Base-by-base conservation (phyloP, 2,329 filamentous ascomycete species). In the Davidsoniella virescens region DNA sequence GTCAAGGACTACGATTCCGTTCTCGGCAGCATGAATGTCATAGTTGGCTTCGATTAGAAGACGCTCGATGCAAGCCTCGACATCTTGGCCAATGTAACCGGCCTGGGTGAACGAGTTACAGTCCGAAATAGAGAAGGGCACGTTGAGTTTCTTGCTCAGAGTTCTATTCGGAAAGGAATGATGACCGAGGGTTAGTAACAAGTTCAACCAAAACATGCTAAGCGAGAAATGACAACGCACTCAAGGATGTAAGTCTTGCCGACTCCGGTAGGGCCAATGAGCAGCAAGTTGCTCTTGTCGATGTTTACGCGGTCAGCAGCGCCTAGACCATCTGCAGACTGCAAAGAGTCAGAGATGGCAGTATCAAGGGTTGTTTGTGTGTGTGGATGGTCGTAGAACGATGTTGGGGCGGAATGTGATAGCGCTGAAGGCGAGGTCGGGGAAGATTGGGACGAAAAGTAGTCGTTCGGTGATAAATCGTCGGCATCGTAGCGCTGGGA, bases 31-130 rank as follows among this genome's bases (percentile, higher is more conserved):
- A 52, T 80, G 78, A 25, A 92, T 77, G 57, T 94, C 84, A 63
- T 94, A 94, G 62, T 93, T 90, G 7, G 90, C 80, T 53, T 93
- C 87, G 50, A 93, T 84, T 8, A 98, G 71, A 23, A 98, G 72
- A 42, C 92, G 76, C 60, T 95, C 87, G 39, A 98, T 87, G 58
- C 90, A 95, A 0, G 86, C 82, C 62, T 98, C 92, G n/a, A 90
- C 90, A 61, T 98, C 92, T 61, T 96, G 90, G 26, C 92, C 92
- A 57, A 98, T 95, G 59, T 98, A 98, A 23, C 92, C 90, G 4
- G 90, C 90, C 66, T 95, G 90, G 0, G 90, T 96, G 56, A 96
- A 87, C 5, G 88, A 85, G 47, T 92, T 95, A 64, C 90, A 96
- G 64, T 96, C 90, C 54, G 86, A 90, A 65, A 94, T 94, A 55